Conservation (phyloP, 768 basidiomycete genomes). For the Flagelloscypha sp. region DNA sequence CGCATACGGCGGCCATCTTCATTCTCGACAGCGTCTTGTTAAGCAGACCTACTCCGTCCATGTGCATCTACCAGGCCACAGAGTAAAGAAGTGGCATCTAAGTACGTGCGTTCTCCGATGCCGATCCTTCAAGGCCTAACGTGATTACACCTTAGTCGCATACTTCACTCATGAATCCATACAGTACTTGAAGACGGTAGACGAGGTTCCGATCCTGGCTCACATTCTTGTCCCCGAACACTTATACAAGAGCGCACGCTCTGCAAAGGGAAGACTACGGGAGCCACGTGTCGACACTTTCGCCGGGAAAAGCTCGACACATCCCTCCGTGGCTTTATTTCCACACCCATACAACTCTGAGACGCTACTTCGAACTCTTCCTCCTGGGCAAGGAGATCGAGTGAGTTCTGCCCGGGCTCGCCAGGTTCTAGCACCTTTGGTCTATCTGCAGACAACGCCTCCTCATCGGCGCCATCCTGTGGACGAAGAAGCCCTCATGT, state of each 20-base stretch:
- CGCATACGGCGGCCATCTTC: constrained; percentile 25
- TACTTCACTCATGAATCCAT: constrained; percentile 65
- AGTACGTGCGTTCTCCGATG: constrained; percentile 36
- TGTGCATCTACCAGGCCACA: constrained; percentile 49
- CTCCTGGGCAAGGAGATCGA: neutral
- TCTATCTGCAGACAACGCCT: constrained; percentile 52
- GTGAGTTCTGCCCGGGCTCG: neutral
- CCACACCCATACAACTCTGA: constrained; percentile 1
- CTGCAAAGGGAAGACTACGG: constrained; percentile 28
- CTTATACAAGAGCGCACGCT: constrained; percentile 59
- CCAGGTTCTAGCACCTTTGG: constrained; percentile 49
- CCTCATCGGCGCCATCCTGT: constrained; percentile 59
- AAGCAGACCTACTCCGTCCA: constrained; percentile 80
- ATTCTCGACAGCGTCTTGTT: constrained; percentile 43
- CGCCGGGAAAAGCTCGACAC: constrained; percentile 6
- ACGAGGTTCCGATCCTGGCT: constrained; percentile 49
- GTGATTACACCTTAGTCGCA: constrained; percentile 41
- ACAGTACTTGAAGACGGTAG: constrained; percentile 47
- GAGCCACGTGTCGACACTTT: constrained; percentile 5
- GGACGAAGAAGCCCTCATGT: constrained; percentile 65
- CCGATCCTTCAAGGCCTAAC: constrained; percentile 8
- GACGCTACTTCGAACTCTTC: neutral
- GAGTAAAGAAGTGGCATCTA: constrained; percentile 76
- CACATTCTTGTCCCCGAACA: constrained; percentile 48
- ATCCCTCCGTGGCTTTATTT: constrained; percentile 6